Evolutionary conservation across 768 basidiomycete species (phyloP).

Genomic region (Phallus indusiatus): DNA sequence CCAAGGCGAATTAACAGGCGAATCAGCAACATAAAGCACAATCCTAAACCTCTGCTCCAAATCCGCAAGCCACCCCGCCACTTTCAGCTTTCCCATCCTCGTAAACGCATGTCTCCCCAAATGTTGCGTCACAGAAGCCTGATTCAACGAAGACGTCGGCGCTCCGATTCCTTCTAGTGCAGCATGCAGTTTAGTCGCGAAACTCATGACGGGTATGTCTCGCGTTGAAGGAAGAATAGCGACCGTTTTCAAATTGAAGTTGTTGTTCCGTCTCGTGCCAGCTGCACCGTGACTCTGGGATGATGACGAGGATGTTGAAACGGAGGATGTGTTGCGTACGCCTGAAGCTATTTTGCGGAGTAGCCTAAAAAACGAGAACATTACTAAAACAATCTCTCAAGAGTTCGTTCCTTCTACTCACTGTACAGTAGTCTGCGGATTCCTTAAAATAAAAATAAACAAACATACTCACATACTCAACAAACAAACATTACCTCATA

Average conservation of each 20-base stretch:
- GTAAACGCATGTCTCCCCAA: conserved; percentile 94
- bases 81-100: conserved; percentile 94
- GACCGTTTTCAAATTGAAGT: conserved; percentile 87
- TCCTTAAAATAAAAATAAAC: conserved; percentile 31
- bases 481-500: conserved; percentile 39
- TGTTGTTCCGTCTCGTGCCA: conserved; percentile 54
- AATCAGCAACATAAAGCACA: conserved; percentile 94
- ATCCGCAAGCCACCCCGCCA: conserved; percentile 89
- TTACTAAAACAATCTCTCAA: background rate
- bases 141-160: conserved; percentile 85
- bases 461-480: background rate
- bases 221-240: conserved; percentile 84
- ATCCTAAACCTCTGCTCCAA: conserved; percentile 89
- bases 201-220: conserved; percentile 80
- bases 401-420: conserved; percentile 24
- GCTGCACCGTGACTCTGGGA: conserved; percentile 34
- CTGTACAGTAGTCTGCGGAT: conserved; percentile 81
- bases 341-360: conserved; percentile 87
- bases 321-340: conserved; percentile 41
- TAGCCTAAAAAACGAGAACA: conserved; percentile 33
- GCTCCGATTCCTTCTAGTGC: conserved; percentile 93
- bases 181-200: conserved; percentile 79
- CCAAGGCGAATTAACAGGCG: conserved; percentile 92
- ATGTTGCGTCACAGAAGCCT: conserved; percentile 84
- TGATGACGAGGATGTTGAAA: background rate